Percentiles rank a stretch among this genome's conserved stretches.
phyloP scores from a whole-genome alignment of 1,284 basidiomycete genomes.

The Papiliotrema laurentii region DNA sequence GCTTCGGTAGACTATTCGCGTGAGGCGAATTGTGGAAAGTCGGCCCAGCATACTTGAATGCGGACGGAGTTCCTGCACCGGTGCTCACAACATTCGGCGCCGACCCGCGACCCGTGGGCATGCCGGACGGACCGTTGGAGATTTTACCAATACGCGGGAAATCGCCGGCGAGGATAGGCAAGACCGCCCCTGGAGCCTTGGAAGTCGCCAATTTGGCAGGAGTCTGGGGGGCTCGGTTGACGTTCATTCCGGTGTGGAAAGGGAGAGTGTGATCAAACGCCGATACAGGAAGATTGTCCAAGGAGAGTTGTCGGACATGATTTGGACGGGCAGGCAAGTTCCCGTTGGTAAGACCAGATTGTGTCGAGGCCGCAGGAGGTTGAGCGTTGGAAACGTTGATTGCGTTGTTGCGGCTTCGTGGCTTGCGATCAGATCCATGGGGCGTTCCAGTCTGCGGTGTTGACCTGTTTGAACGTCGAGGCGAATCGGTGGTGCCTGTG shows the following conservation, averaged over 20 bases:
- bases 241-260: conserved; percentile 38
- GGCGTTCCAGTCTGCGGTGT: conserved; percentile 7
- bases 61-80: neutral
- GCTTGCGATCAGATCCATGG: no score
- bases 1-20: conserved; percentile 36
- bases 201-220: conserved; percentile 21
- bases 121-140: neutral
- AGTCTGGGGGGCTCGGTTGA: conserved; percentile 41
- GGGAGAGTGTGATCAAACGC: conserved; percentile 28
- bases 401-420: neutral
- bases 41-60: conserved; percentile 41
- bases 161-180: conserved; percentile 28
- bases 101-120: no score
- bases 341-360: no score
- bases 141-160: conserved; percentile 30
- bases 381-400: neutral
- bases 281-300: conserved; percentile 24
- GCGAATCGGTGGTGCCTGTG: conserved; percentile 6
- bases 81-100: no score
- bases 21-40: conserved; percentile 47
- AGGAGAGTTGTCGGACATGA: conserved; percentile 24
- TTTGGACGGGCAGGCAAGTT: conserved; percentile 11
- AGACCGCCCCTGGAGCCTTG: conserved; percentile 4
- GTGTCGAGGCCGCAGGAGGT: neutral
- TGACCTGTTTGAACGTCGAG: conserved; percentile 2